Percentiles rank a stretch among this genome's conserved stretches.
These are phyloP conservation scores for Sporobolomyces phaffii DNA, from an alignment of 768 basidiomycete genomes.

Conservation along the genomic window DNA sequence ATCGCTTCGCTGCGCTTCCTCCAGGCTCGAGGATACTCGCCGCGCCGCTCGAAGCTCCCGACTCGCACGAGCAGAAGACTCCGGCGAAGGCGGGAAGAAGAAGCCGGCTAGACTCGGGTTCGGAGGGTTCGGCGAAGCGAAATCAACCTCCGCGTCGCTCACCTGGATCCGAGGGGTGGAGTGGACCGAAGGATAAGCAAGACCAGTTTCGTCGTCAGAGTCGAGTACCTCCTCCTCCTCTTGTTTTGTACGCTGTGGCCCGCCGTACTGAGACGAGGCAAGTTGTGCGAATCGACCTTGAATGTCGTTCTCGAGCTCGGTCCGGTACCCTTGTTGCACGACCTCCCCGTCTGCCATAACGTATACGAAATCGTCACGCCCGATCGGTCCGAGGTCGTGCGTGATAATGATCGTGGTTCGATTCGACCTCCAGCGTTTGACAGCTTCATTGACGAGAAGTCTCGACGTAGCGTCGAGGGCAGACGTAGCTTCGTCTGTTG, in stretches of 20 bases:
- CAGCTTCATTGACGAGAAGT: constrained; percentile 65
- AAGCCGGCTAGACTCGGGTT: constrained; percentile 5
- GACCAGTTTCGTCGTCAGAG: constrained; percentile 42
- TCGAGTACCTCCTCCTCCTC: constrained; percentile 48
- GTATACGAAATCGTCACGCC: constrained; percentile 74
- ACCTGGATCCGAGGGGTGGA: constrained; percentile 26
- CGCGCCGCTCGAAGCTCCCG: constrained; percentile 23
- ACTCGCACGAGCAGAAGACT: constrained; percentile 4
- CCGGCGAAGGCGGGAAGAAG: constrained; percentile 6
- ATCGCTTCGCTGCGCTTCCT: background rate
- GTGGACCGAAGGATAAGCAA: constrained; percentile 11
- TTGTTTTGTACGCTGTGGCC: constrained; percentile 52
- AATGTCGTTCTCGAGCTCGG: constrained; percentile 60
- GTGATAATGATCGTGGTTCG: constrained; percentile 91
- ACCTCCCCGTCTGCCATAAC: constrained; percentile 74
- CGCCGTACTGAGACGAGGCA: constrained; percentile 51
- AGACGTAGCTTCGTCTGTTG: constrained; percentile 53
- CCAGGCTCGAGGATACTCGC: constrained; percentile 16
- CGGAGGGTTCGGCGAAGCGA: background rate
- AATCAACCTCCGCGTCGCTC: constrained; percentile 36
- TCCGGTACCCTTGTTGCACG: constrained; percentile 79
- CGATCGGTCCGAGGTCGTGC: constrained; percentile 84
- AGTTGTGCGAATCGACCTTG: constrained; percentile 68
- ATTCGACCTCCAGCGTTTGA: constrained; percentile 64
- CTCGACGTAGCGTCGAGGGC: constrained; percentile 77